These are phyloP conservation scores for Trichoderma brevicompactum DNA, from an alignment of 2,329 filamentous ascomycete genomes.

Conservation along the genomic window DNA sequence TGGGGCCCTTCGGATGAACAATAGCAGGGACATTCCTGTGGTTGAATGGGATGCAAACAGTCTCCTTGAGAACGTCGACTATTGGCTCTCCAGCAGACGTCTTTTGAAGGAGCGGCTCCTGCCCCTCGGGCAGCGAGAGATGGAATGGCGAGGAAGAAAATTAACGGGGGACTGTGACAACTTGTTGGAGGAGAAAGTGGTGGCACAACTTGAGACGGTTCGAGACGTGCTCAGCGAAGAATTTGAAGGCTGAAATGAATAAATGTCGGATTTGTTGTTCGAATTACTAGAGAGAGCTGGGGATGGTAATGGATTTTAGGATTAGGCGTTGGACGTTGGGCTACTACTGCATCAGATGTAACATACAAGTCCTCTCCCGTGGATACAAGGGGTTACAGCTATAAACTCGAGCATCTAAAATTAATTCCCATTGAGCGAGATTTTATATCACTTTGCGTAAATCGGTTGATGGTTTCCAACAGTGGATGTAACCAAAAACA, in stretches of 20 bases:
- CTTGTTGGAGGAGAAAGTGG: slow-evolving; percentile 74
- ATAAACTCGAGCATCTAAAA: slow-evolving; percentile 24
- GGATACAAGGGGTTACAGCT: slow-evolving; percentile 15
- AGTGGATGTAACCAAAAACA: neutral
- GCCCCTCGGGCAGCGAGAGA: slow-evolving; percentile 73
- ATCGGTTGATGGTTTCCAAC: neutral
- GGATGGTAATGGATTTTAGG: slow-evolving; percentile 27
- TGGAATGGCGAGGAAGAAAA: slow-evolving; percentile 59
- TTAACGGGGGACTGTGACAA: slow-evolving; percentile 57
- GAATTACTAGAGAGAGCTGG: slow-evolving; percentile 26
- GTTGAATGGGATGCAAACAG: slow-evolving; percentile 75
- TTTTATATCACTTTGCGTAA: slow-evolving; percentile 3
- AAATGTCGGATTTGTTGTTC: slow-evolving; percentile 30
- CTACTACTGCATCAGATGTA: slow-evolving; percentile 25
- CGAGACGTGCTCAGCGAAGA: slow-evolving; percentile 60
- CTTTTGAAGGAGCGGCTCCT: slow-evolving; percentile 74
- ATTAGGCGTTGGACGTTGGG: slow-evolving; percentile 29
- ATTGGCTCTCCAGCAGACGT: slow-evolving; percentile 72
- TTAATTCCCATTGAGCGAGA: slow-evolving; percentile 29
- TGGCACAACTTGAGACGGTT: slow-evolving; percentile 68
- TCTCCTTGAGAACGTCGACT: slow-evolving; percentile 82
- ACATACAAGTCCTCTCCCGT: slow-evolving; percentile 4
- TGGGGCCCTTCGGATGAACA: slow-evolving; percentile 65
- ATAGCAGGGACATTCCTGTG: slow-evolving; percentile 71
- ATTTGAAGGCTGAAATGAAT: slow-evolving; percentile 43